phyloP scores from a whole-genome alignment of 352 stramenopile genomes.

The Globisporangium solare region DNA sequence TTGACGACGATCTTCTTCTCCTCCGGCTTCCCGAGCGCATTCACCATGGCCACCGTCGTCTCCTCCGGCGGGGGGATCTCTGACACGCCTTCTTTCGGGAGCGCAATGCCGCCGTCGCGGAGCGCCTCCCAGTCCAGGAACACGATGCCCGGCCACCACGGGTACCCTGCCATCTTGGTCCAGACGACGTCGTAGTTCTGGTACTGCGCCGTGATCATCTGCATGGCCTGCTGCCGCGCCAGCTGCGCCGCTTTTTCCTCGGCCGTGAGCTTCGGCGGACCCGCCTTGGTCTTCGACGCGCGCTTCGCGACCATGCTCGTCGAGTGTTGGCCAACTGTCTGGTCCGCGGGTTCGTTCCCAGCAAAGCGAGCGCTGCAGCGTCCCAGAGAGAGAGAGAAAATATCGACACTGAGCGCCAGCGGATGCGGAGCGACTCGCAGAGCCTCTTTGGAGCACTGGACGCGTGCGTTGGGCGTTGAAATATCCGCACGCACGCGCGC shows the following conservation, averaged over 20 bases:
- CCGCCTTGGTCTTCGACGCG: conserved; percentile 18
- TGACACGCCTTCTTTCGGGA: conserved; percentile 28
- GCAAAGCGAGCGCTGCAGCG: neutral
- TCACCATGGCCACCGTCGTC: conserved; percentile 14
- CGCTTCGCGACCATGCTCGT: conserved; percentile 27
- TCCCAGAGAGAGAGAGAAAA: neutral
- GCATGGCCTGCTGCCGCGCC: conserved; percentile 25
- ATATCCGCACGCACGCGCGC: too few species aligned
- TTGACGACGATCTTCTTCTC: conserved; percentile 8
- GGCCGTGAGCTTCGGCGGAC: conserved; percentile 14
- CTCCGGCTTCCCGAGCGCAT: conserved; percentile 18
- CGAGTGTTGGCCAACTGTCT: neutral
- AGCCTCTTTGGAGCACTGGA: too few species aligned
- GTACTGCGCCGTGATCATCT: conserved; percentile 48
- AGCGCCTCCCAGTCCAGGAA: conserved; percentile 65
- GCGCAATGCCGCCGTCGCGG: conserved; percentile 29
- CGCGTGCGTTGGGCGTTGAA: too few species aligned
- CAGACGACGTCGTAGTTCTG: conserved; percentile 76
- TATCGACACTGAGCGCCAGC: too few species aligned
- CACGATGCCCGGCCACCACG: conserved; percentile 78
- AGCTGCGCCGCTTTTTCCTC: conserved; percentile 17
- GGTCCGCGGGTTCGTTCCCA: neutral
- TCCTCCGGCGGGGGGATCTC: conserved; percentile 30
- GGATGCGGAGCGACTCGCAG: too few species aligned
- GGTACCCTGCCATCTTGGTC: conserved; percentile 59